Percentiles rank a stretch among this genome's conserved stretches.
phyloP scores from a whole-genome alignment of 2,329 filamentous ascomycete genomes.

The Geosmithia flava region DNA sequence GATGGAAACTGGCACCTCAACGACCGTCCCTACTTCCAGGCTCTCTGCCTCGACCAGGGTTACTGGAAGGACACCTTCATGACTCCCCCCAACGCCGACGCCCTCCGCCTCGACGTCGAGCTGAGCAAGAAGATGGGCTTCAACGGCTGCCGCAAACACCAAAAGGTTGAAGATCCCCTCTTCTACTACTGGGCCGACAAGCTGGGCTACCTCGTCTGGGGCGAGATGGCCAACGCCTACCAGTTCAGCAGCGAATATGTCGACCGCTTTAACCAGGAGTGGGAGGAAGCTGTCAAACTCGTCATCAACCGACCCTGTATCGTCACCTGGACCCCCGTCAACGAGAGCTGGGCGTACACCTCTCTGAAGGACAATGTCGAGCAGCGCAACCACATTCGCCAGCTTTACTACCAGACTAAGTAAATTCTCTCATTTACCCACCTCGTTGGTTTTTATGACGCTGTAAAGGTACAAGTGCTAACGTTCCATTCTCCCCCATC shows the following conservation, averaged over 20 bases:
- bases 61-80: slow-evolving; percentile 51
- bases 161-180: slow-evolving; percentile 49
- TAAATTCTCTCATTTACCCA: slow-evolving; percentile 13
- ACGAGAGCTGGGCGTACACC: slow-evolving; percentile 52
- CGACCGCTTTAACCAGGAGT: slow-evolving; percentile 50
- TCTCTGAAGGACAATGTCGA: slow-evolving; percentile 39
- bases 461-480: slow-evolving; percentile 11
- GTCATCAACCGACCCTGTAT: slow-evolving; percentile 55
- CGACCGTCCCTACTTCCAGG: slow-evolving; percentile 45
- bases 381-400: slow-evolving; percentile 52
- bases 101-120: slow-evolving; percentile 38
- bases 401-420: slow-evolving; percentile 54
- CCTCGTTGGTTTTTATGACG: neutral
- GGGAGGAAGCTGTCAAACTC: slow-evolving; percentile 47
- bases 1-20: slow-evolving; percentile 49
- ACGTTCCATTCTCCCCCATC: neutral
- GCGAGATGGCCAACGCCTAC: slow-evolving; percentile 53
- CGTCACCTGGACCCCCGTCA: slow-evolving; percentile 55
- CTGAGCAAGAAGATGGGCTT: slow-evolving; percentile 48
- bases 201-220: slow-evolving; percentile 51
- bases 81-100: slow-evolving; percentile 38
- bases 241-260: slow-evolving; percentile 46
- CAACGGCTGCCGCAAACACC: slow-evolving; percentile 53
- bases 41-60: slow-evolving; percentile 47
- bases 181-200: slow-evolving; percentile 51